Evolutionary conservation across 306 rosid species (phyloP).

Genomic region (Spatholobus suberectus): DNA sequence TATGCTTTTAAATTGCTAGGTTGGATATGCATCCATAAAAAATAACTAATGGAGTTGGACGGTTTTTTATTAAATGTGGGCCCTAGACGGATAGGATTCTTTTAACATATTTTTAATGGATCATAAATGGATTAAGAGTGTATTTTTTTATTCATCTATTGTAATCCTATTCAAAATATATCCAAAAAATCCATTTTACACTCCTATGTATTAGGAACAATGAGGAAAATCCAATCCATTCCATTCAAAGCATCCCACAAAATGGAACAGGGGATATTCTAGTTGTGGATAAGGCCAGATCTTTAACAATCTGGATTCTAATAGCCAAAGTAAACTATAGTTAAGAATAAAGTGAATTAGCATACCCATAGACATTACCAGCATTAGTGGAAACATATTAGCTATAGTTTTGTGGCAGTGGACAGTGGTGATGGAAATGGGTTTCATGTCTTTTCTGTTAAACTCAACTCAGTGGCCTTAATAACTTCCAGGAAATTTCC

Average conservation of each 20-base stretch:
- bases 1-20: not conserved
- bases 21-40: not conserved
- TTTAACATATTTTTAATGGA: not conserved
- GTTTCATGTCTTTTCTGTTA: not conserved
- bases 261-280: not conserved
- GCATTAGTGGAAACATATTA: not conserved
- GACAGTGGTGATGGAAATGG: not conserved
- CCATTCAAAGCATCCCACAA: not conserved
- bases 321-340: not conserved
- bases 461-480: not conserved
- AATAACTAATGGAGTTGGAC: not conserved
- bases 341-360: not conserved
- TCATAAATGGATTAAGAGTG: not conserved
- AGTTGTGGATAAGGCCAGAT: not conserved
- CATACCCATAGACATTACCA: not conserved
- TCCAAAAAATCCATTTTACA: not conserved
- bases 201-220: constrained; percentile 3
- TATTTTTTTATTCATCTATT: not conserved
- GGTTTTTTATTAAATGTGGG: not conserved
- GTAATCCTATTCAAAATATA: not conserved
- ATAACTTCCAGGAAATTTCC: not conserved
- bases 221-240: not conserved
- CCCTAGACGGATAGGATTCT: not conserved
- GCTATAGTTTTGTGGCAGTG: not conserved
- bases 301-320: not conserved